Base-by-base conservation (phyloP, 306 rosid genomes). In the Purshia tridentata region DNA sequence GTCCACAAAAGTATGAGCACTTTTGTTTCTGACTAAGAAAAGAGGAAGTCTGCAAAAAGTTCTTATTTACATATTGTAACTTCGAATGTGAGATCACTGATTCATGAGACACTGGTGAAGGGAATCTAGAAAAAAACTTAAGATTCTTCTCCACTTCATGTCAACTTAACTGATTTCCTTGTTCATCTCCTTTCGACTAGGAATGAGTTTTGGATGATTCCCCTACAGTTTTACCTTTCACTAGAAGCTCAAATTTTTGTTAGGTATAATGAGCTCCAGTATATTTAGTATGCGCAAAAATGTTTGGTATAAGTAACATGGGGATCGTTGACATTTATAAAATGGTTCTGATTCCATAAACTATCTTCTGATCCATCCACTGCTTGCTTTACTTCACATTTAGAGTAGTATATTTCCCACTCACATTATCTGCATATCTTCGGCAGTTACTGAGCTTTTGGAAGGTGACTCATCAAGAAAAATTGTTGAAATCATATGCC, bases 391-490 rank as follows among this genome's bases (percentile, higher is more conserved):
- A 52, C 49, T 44, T 29, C 35, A 35, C 23, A 47, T 29, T 65
- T 67, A 7, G 20, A 29, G n/a, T 67, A 35, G 39, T 23, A 23
- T 23, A 23, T 41, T 44, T 66, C 54, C 61, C 16, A 19, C 76
- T 65, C 19, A 75, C 77, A 23, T 0, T 42, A 10, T 66, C 46
- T 41, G 5, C 45, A 14, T 52, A 9, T 46, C n/a, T 73, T 35
- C 40, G 56, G 50, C 93, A 93, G 98, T 93, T 61, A 90, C 97
- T 55, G 98, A 93, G 54, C 97, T 93, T 41, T 88, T 86, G 80
- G 98, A 90, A 71, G 97, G 98, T 2, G 98, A 93, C 75, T 93
- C 98, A 35, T 93, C 98, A 18, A 86, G 98, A 78, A 93, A 90
- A 82, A 92, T 89, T 48, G 97, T 92, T 37, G 96, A 92, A 76